A percentile compares a stretch with the other conserved stretches of the same genome.
Evolutionary conservation across 2,329 filamentous ascomycete genomes (phyloP).

Genomic region (Fusarium liriodendri): DNA sequence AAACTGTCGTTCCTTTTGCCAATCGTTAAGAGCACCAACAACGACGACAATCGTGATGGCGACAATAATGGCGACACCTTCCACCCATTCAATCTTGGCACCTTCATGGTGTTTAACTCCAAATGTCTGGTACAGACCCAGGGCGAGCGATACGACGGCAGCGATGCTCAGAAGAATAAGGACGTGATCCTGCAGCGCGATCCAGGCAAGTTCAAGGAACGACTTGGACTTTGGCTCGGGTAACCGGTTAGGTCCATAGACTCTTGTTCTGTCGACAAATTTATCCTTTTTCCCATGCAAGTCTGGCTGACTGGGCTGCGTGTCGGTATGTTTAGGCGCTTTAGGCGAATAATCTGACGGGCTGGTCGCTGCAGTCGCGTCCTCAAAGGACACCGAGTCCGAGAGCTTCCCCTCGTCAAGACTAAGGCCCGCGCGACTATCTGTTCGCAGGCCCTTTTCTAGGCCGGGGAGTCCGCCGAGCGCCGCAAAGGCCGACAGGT

Average conservation of each 20-base stretch:
- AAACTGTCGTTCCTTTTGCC: constrained; percentile 75
- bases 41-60: constrained; percentile 73
- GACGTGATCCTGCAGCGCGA: constrained; percentile 74
- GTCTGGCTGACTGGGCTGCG: not conserved
- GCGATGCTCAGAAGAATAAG: constrained; percentile 74
- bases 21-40: constrained; percentile 74
- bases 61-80: constrained; percentile 75
- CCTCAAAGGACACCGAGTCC: constrained; percentile 74
- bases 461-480: constrained; percentile 80
- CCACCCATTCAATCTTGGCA: constrained; percentile 70
- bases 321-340: not conserved
- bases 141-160: constrained; percentile 72
- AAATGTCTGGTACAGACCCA: constrained; percentile 76
- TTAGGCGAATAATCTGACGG: constrained; percentile 1
- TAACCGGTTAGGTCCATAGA: constrained; percentile 59
- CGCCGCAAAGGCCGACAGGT: constrained; percentile 78
- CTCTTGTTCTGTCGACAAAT: constrained; percentile 30
- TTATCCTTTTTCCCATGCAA: constrained; percentile 14
- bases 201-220: constrained; percentile 71
- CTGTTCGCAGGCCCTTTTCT: constrained; percentile 78
- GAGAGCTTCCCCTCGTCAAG: constrained; percentile 75
- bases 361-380: constrained; percentile 56
- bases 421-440: constrained; percentile 77
- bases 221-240: constrained; percentile 71
- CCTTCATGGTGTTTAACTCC: constrained; percentile 55